A percentile compares a stretch with the other conserved stretches of the same genome.
Evolutionary conservation across 768 basidiomycete genomes (phyloP).

Genomic region (Guyanaporus albipodus): DNA sequence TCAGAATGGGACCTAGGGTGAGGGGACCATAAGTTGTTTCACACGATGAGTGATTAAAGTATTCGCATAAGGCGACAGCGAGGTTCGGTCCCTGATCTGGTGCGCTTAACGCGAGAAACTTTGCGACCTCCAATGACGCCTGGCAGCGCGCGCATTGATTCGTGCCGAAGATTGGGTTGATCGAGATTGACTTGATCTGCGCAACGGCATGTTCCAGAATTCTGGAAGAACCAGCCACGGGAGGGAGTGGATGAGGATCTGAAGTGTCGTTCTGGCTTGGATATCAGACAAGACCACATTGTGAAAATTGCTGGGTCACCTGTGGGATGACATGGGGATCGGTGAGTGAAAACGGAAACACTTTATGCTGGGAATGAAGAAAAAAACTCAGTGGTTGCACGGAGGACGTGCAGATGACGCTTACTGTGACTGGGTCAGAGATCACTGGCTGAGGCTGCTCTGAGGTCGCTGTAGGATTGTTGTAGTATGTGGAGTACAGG

Average conservation of each 20-base stretch:
- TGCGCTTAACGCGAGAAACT: constrained; percentile 62
- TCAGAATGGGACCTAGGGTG: constrained; percentile 55
- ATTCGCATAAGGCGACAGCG: constrained; percentile 56
- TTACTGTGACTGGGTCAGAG: constrained; percentile 64
- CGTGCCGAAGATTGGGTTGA: constrained; percentile 49
- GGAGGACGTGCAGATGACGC: constrained; percentile 6
- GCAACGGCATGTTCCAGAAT: constrained; percentile 50
- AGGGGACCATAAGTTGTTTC: constrained; percentile 42
- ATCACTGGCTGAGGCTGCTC: constrained; percentile 76
- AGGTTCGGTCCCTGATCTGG: constrained; percentile 58
- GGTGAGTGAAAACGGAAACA: constrained; percentile 60
- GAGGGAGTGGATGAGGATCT: constrained; percentile 67
- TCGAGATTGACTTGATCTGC: constrained; percentile 54
- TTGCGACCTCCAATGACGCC: constrained; percentile 56
- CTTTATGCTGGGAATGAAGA: constrained; percentile 41
- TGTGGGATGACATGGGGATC: constrained; percentile 56
- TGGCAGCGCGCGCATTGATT: constrained; percentile 58
- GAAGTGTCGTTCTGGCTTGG: constrained; percentile 45
- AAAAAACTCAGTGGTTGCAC: neutral
- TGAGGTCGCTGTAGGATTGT: constrained; percentile 66
- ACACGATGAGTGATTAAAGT: constrained; percentile 54
- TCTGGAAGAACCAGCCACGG: constrained; percentile 41
- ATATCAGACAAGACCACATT: neutral
- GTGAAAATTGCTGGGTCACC: constrained; percentile 15
- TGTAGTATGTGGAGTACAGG: constrained; percentile 62